Evolutionary conservation across 345 rosid genomes (phyloP), one percentile per base, ranked within the genome.

Genomic region (Jatropha curcas): DNA sequence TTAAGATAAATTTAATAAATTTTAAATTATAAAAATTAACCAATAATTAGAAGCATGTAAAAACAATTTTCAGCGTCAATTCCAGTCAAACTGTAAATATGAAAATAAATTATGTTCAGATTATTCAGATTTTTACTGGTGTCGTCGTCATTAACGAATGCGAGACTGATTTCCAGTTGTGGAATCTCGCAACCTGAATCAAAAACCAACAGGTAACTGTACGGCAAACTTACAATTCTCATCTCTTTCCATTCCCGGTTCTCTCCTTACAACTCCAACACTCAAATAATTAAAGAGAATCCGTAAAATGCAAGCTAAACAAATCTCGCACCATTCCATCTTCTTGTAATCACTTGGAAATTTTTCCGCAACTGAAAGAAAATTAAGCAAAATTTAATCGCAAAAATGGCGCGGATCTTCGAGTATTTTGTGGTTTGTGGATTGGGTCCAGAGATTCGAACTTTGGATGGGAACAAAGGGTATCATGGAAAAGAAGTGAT

Each of bases 371-470:
- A 24, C 11, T 39, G 31, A 3, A 64, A 12, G n/a, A 43, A 41
- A 64, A 41, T 25, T 3, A 43, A 45, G 68, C 35, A 17, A 56
- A 55, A 56, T 37, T 43, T 33, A 39, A 56, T 25, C 46, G 1
- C 2, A 60, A 6, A 28, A 69, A 92, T 90, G 94, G 81, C 86
- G 60, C 83, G 86, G 82, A 77, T 91, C 81, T 93, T 96, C 80
- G 99, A 96, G 86, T 91, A 92, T 79, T 96, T 96, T 79, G 95
- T 96, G 39, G 96, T 90, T 19, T 91, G 99, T 45, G 97, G 99
- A 53, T 76, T 91, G 2, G 99, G 99, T 5, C 97, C 97, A 16
- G 99, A 93, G 88, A 87, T 93, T 76, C 91, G 99, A 59, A 91
- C 97, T 56, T 51, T 93, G 20, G 98, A 93, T 25, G 96, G 91